phyloP scores from a whole-genome alignment of 2,329 filamentous ascomycete species.

The Aspergillus floridensis region DNA sequence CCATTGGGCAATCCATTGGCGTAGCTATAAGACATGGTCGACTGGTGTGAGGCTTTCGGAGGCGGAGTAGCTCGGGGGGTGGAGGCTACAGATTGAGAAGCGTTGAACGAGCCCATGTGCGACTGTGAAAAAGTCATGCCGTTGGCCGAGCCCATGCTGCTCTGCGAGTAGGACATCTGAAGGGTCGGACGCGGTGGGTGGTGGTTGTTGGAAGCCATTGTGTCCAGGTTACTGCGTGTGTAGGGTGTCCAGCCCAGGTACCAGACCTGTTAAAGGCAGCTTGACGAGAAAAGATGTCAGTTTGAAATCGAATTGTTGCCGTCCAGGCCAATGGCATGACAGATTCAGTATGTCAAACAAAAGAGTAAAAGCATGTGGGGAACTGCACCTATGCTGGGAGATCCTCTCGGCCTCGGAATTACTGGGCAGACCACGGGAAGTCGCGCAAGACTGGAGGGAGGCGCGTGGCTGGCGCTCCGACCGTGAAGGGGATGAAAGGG shows the following conservation, averaged over 20 bases:
- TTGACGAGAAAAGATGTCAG: not conserved
- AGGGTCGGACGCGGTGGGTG: constrained; percentile 27
- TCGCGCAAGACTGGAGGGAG: constrained; percentile 30
- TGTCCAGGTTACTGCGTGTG: constrained; percentile 7
- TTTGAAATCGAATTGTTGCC: not conserved
- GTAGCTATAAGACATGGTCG: constrained; percentile 40
- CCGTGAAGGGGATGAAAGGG: constrained; percentile 22
- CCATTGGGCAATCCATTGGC: constrained; percentile 37
- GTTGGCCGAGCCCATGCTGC: constrained; percentile 38
- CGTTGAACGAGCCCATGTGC: constrained; percentile 43
- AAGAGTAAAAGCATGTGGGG: constrained; percentile 22
- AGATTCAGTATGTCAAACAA: constrained; percentile 8
- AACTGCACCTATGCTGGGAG: constrained; percentile 25
- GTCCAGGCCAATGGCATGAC: constrained; percentile 12
- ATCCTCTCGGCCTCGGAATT: constrained; percentile 17
- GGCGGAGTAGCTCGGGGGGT: constrained; percentile 48
- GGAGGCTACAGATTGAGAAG: constrained; percentile 45
- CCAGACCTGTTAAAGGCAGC: not conserved
- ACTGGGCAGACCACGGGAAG: constrained; percentile 11
- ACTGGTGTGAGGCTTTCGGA: constrained; percentile 43
- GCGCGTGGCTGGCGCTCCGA: constrained; percentile 32
- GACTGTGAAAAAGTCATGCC: constrained; percentile 40
- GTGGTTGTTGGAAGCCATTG: constrained; percentile 34
- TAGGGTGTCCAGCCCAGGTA: constrained; percentile 8
- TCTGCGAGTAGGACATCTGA: constrained; percentile 41